Percentiles rank a stretch among this genome's conserved stretches.
phyloP scores from a whole-genome alignment of 169 alveolate genomes.

The Hammondia hammondi region DNA sequence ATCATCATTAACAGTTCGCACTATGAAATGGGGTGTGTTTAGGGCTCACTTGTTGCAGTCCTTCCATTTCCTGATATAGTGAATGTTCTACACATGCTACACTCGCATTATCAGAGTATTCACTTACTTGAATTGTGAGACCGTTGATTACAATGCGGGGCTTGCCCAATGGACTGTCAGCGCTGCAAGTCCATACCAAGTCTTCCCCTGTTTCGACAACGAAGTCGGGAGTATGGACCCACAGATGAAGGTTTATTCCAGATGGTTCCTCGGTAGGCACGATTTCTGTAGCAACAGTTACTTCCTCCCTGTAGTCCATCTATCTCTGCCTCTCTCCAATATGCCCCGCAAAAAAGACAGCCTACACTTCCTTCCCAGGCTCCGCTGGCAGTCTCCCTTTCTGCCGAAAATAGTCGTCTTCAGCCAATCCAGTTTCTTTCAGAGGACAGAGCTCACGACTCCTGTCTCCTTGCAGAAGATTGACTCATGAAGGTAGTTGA shows the following conservation, averaged over 20 bases:
- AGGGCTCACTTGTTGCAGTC: slow-evolving; percentile 44
- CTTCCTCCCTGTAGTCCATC: slow-evolving; percentile 36
- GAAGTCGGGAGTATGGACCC: background rate
- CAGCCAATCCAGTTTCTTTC: background rate
- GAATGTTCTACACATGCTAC: background rate
- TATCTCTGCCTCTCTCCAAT: background rate
- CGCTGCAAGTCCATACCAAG: background rate
- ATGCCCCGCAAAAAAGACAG: background rate
- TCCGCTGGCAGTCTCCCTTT: slow-evolving; percentile 67
- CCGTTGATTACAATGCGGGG: slow-evolving; percentile 56
- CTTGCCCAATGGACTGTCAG: slow-evolving; percentile 60
- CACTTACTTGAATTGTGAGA: slow-evolving; percentile 45
- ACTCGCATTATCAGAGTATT: background rate
- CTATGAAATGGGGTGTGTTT: background rate
- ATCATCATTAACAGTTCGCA: background rate
- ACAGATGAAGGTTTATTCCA: slow-evolving; percentile 62
- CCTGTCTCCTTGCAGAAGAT: slow-evolving; percentile 63
- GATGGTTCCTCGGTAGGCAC: slow-evolving; percentile 55
- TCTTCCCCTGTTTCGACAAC: background rate
- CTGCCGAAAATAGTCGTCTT: background rate
- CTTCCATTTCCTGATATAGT: slow-evolving; percentile 53
- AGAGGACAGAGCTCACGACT: slow-evolving; percentile 5
- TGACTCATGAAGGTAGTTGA: slow-evolving; percentile 53
- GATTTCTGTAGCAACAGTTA: background rate
- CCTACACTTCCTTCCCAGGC: slow-evolving; percentile 61